Evolutionary conservation across 306 rosid genomes (phyloP).

Genomic region (Chamaecrista fasciculata): DNA sequence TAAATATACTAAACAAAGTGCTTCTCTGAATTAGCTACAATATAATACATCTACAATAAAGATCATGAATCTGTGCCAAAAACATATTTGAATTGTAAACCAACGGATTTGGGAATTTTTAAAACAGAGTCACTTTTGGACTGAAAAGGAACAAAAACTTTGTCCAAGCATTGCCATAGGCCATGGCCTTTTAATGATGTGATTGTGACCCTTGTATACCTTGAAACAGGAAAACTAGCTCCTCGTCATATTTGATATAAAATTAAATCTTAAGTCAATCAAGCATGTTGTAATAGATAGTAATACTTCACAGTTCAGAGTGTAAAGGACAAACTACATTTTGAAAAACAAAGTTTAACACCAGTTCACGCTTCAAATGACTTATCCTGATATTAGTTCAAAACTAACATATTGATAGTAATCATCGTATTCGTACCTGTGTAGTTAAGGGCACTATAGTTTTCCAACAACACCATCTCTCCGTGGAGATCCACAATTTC

Average conservation of each 20-base stretch:
- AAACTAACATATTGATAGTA: not conserved
- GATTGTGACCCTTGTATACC: not conserved
- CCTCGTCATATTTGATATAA: not conserved
- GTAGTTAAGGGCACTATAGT: slow-evolving; percentile 94
- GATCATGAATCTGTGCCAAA: not conserved
- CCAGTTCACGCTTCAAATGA: not conserved
- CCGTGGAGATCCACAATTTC: slow-evolving; percentile 98
- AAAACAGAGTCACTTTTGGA: slow-evolving; percentile 28
- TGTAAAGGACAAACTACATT: too few relatives aligned
- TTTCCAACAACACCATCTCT: slow-evolving; percentile 97
- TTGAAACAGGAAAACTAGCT: not conserved
- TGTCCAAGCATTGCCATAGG: too few relatives aligned
- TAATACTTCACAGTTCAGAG: too few relatives aligned
- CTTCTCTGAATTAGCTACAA: too few relatives aligned
- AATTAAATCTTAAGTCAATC: too few relatives aligned
- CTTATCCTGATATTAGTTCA: not conserved
- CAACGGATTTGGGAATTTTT: too few relatives aligned
- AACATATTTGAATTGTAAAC: not conserved
- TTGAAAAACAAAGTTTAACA: not conserved
- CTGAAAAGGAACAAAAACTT: not conserved
- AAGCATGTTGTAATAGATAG: too few relatives aligned
- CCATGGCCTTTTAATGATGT: not conserved
- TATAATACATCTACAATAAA: too few relatives aligned
- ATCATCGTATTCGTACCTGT: slow-evolving; percentile 58
- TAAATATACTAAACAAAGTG: too few relatives aligned